Evolutionary conservation across 2,329 filamentous ascomycete species (phyloP), one percentile per base, ranked within the genome.

Genomic region (Aspergillus neotritici): DNA sequence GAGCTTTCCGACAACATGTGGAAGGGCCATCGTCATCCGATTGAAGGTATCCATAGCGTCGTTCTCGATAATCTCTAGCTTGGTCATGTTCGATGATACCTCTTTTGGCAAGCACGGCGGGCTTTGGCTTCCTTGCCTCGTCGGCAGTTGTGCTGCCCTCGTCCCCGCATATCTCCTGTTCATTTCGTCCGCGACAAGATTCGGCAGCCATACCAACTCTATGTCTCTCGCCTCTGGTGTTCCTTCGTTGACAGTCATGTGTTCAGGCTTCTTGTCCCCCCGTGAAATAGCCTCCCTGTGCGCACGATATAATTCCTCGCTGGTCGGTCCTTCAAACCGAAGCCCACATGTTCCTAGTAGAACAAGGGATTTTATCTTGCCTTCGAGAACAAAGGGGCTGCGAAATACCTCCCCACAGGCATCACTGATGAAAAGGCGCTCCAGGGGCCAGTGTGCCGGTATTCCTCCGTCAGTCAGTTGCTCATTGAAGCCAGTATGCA

Each of bases 11-110:
- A 57, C 31, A 2, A 56, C 28, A 46, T 55, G 54, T 1, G 51
- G 46, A 12, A 57, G 41, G 2, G 51, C 47, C 1, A 54, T 8
- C 2, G 36, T 21, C 49, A 61, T 55, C 5, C 54, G 52, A 40
- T 29, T 41, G 40, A 60, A 50, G 0, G 54, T 48, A 28, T 58
- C 54, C 1, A 58, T 48, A 1, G 55, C 52, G 15, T 60, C 56
- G 29, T 59, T 58, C 29, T 59, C 53, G n/a, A 52, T 40, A 17
- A 61, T 61, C 16, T 61, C 58, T 11, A 61, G 30, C 4, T 40
- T 55, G 5, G 34, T 21, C n/a, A 59, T 21, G 15, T 49, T 48
- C 31, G 45, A 38, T 3, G 34, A 17, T 8, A 36, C 34, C 21
- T 36, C 34, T 8, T 9, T 25, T 6, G 34, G 34, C 3, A 36